Evolutionary conservation across 371 early-diverging fungal species (phyloP), one percentile per base, ranked within the genome.

Genomic region (Mucor racemosus): DNA sequence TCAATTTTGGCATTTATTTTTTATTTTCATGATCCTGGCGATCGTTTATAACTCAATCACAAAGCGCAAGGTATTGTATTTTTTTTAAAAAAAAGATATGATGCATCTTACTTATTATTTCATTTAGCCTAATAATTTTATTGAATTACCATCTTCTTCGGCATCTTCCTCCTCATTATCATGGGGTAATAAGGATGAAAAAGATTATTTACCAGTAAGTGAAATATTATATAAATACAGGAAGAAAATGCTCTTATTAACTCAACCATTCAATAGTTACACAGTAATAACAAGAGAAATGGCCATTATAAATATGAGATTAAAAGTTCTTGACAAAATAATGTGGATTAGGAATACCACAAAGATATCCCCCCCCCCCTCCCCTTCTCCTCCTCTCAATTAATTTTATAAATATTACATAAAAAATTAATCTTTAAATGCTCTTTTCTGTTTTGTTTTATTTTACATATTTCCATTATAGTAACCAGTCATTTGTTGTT

Each of bases 181-280:
- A 10, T 65, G 58, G 21, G 62, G 59, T 8, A 56, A 9, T 21
- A 50, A 60, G 17, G 61, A 66, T 15, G 58, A 71, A 58, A 66
- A 62, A 54, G 71, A 71, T 1, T 71, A 62, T 40, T 60, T 71
- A 21, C 71, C 71, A n/a, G 71, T 71, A 63, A 71, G 71, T 26
- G 26, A 26, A 26, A 26, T 26, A 26, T 26, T 71, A 38, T 34
- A 59, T 15, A 15, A 57, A 38, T n/a, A 15, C 5, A 61, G 14
- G 7, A 36, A 17, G 19, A 46, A 19, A 19, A n/a, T 19, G 1
- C 1, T 21, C 4, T n/a, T 46, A 33, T 8, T 65, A n/a, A 61
- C 48, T 50, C 46, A 19, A 38, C 21, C 11, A 44, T 17, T 19
- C 39, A 33, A 39, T 58, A 69, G 69, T 60, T 69, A 64, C 65